These are phyloP conservation scores for Fusarium sp. DNA, from an alignment of 2,329 filamentous ascomycete genomes.

Conservation along the genomic window DNA sequence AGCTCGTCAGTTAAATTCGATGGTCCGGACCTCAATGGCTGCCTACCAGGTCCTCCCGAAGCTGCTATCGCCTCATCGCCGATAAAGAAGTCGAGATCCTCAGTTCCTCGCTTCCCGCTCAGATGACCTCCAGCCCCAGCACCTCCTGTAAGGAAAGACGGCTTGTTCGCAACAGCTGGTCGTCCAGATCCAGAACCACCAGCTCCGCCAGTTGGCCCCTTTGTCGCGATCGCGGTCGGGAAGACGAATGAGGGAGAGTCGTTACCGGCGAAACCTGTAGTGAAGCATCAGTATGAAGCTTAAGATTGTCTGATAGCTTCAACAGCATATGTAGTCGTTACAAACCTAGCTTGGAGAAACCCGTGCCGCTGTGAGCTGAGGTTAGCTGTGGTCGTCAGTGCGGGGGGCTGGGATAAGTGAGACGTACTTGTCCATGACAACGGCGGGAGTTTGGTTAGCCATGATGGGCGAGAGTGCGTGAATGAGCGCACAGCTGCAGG, in stretches of 20 bases:
- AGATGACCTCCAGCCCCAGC: conserved; percentile 85
- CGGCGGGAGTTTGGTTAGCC: conserved; percentile 98
- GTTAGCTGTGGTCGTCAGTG: conserved; percentile 48
- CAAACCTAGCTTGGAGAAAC: conserved; percentile 98
- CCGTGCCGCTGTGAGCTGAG: conserved; percentile 81
- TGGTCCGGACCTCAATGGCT: conserved; percentile 6
- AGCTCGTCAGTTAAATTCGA: conserved; percentile 34
- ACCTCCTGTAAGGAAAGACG: conserved; percentile 92
- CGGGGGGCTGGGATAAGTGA: conserved; percentile 49
- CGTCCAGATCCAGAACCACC: conserved; percentile 86
- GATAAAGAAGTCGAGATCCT: conserved; percentile 99
- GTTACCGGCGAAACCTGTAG: conserved; percentile 94
- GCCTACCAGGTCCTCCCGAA: conserved; percentile 80
- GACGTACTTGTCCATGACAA: conserved; percentile 99
- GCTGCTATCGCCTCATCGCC: conserved; percentile 94
- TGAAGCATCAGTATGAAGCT: conserved; percentile 41
- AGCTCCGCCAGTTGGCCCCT: conserved; percentile 76
- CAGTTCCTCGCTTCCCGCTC: conserved; percentile 92
- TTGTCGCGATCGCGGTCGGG: conserved; percentile 97
- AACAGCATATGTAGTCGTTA: conserved; percentile 21
- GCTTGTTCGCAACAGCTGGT: conserved; percentile 92
- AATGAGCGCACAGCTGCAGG: conserved; percentile 32
- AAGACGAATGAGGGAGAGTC: conserved; percentile 99
- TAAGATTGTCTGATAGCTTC: conserved; percentile 5
- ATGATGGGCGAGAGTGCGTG: conserved; percentile 61